Base-by-base conservation (phyloP, 2,329 filamentous ascomycete genomes). In the Aspergillus viridinutans region DNA sequence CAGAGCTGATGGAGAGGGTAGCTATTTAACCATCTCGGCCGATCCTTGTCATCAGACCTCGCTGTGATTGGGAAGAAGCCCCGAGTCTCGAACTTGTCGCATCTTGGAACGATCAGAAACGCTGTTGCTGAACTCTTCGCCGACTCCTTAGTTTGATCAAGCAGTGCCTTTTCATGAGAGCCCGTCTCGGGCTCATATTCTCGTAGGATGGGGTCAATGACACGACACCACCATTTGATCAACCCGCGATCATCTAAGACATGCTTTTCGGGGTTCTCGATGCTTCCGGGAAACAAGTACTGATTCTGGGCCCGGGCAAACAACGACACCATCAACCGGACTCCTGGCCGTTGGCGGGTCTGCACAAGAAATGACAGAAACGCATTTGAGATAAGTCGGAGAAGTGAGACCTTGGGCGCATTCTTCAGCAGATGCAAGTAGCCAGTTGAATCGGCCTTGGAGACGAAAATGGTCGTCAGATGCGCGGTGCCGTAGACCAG, bases 361-460 rank as follows among this genome's bases (percentile, higher is more conserved):
- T 85, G 82, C 26, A 94, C 81, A 0, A 99, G 80, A 74, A 89
- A 90, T 10, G 83, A 80, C 23, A 99, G 73, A 63, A 97, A 96
- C 0, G 86, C 83, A 4, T 86, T 85, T 50, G 87, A 88, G 48
- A 95, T 83, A 32, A 85, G 81, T 60, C 89, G 85, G 7, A 77
- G 69, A 51, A 96, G 82, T 0, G 91, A 91, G 3, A 90, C 83
- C 80, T 63, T 83, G 17, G 86, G 83, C 0, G 90, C 78, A 20
- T 66, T 51, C 49, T 83, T 77, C 38, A 92, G 78, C 1, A 88
- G 79, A 63, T 86, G 80, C 9, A 97, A 77, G 70, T 91, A 95
- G 25, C 95, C 94, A 0, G 93, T 97, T 9, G 94, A 97, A 76
- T 99, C 94, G 50, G 94, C 94, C 75, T 99, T 99, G 61, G 92